Percentiles rank a stretch among this genome's conserved stretches.
Evolutionary conservation across 2,329 filamentous ascomycete species (phyloP).

Genomic region (Calonectria leucothoes): DNA sequence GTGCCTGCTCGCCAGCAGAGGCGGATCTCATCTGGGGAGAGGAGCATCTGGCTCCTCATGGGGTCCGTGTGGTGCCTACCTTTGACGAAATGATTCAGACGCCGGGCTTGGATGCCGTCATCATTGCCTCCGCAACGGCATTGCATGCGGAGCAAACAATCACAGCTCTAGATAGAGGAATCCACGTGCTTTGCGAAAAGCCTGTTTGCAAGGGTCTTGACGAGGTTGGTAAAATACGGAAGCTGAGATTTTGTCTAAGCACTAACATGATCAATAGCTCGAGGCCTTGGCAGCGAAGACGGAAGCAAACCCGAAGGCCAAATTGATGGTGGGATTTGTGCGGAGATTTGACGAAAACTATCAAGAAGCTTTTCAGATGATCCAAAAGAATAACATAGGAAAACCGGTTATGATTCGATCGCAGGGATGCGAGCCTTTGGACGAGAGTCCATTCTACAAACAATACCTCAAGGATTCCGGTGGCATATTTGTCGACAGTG

Average conservation of each 20-base stretch:
- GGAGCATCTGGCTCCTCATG: not conserved
- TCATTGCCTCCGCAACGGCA: not conserved
- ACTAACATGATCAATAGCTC: not conserved
- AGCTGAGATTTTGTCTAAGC: not conserved
- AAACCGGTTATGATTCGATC: not conserved
- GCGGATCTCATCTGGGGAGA: not conserved
- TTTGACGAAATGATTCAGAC: not conserved
- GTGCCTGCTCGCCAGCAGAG: not conserved
- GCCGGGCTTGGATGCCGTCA: not conserved
- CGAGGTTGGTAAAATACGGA: not conserved
- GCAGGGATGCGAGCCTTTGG: not conserved
- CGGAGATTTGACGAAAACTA: not conserved
- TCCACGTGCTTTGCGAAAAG: not conserved
- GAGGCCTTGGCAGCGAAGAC: not conserved
- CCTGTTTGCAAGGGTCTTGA: not conserved
- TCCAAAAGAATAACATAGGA: not conserved
- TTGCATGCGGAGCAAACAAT: not conserved
- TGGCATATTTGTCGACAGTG: not conserved
- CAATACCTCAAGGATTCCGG: not conserved
- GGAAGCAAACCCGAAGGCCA: not conserved
- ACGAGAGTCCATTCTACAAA: not conserved
- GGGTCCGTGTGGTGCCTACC: not conserved
- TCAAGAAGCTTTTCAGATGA: not conserved
- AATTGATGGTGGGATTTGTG: not conserved
- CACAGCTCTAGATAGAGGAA: not conserved